phyloP scores from a whole-genome alignment of 352 stramenopile species.

The Blastocystis sp. region DNA sequence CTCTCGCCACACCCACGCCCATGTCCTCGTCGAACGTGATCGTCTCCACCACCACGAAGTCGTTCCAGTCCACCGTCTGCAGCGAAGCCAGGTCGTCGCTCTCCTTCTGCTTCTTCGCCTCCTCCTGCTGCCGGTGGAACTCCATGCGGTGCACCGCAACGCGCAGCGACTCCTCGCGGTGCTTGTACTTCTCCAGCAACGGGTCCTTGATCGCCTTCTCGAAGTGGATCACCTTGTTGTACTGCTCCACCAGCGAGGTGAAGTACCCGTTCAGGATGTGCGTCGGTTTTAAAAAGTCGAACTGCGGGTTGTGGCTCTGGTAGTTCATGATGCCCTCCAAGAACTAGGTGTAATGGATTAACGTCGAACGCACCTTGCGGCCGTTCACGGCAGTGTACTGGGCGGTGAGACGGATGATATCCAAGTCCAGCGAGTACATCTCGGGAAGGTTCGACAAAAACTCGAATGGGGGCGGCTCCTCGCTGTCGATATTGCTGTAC shows the following conservation, averaged over 20 bases:
- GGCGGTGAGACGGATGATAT: conserved; percentile 95
- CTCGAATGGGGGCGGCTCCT: conserved; percentile 11
- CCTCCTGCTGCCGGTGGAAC: conserved; percentile 79
- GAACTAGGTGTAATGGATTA: conserved; percentile 81
- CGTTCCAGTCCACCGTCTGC: conserved; percentile 91
- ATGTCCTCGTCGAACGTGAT: conserved; percentile 90
- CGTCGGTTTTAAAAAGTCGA: conserved; percentile 94
- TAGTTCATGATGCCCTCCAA: conserved; percentile 85
- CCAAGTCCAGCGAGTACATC: conserved; percentile 86
- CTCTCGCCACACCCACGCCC: conserved; percentile 73
- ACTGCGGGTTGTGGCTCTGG: conserved; percentile 91
- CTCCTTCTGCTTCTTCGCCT: conserved; percentile 74
- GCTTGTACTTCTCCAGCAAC: conserved; percentile 69
- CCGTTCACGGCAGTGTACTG: conserved; percentile 92
- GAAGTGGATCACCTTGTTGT: conserved; percentile 82
- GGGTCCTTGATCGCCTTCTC: conserved; percentile 72
- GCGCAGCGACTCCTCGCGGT: conserved; percentile 5
- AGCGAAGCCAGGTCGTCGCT: conserved; percentile 73
- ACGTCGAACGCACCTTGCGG: conserved; percentile 33
- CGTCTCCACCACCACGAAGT: conserved; percentile 98
- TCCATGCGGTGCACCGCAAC: conserved; percentile 74
- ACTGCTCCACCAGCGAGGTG: conserved; percentile 91
- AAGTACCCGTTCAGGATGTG: conserved; percentile 96
- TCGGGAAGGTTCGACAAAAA: conserved; percentile 80
- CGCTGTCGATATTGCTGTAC: conserved; percentile 16